Percentiles rank a stretch among this genome's conserved stretches.
Conservation (phyloP, 1,139 yeast genomes). For the Diutina scorzettiae region DNA sequence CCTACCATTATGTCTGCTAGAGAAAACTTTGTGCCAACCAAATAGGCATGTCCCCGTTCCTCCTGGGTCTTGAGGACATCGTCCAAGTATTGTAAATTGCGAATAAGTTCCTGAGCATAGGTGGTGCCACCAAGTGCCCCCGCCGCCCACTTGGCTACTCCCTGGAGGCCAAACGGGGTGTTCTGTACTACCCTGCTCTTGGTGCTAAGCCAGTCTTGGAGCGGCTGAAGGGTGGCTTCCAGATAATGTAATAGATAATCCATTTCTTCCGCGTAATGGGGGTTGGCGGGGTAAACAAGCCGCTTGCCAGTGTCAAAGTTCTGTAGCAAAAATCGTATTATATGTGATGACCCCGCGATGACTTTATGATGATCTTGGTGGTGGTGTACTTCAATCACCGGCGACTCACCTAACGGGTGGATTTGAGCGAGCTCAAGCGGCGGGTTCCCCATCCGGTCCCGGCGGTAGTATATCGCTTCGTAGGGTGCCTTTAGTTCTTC, state of each 20-base stretch:
- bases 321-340: not conserved
- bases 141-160: not conserved
- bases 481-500: not conserved
- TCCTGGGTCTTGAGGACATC: not conserved
- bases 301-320: not conserved
- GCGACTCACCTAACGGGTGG: not conserved
- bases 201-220: not conserved
- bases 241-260: not conserved
- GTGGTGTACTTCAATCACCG: not conserved
- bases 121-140: not conserved
- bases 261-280: not conserved
- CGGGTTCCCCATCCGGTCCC: not conserved
- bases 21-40: not conserved
- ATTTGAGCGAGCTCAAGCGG: not conserved
- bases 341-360: not conserved
- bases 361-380: not conserved
- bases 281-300: not conserved
- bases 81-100: not conserved
- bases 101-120: not conserved
- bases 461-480: not conserved
- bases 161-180: not conserved
- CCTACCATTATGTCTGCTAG: not conserved
- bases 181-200: not conserved
- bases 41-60: not conserved
- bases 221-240: not conserved